Evolutionary conservation across 2,329 filamentous ascomycete species (phyloP), one percentile per base, ranked within the genome.

Genomic region (Botryotinia narcissicola): DNA sequence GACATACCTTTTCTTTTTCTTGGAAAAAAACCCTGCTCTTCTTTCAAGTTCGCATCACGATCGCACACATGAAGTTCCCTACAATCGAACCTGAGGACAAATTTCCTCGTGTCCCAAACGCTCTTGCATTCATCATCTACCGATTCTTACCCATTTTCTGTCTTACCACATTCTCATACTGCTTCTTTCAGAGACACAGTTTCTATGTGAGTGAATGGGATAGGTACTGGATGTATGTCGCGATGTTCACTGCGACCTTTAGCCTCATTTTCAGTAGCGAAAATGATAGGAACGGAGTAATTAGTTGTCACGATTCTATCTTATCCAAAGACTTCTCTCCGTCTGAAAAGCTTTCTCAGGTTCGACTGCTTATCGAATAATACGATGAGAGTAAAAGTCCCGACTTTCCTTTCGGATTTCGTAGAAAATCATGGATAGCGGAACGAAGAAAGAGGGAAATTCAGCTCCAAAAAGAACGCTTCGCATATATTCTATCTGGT

Each of bases 171-270:
- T 35, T 44, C 44, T 0, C 46, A 35, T n/a, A 8, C 29, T 48
- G 2, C 12, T n/a, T n/a, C 12, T 4, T 18, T 3, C 20, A 12
- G 1, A 48, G 29, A 37, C 4, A 66, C 20, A 35, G 40, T 2
- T 0, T 44, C 5, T 14, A 1, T n/a, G n/a, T 40, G 0, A 29
- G 18, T 29, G 14, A 0, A 0, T 14, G 35, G 25, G 10, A 63
- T 16, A 0, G 0, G 1, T 29, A 16, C 40, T n/a, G 25, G 40
- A 2, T 9, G 29, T 46, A 0, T 44, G 0, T 63, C 22, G 1
- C 0, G 48, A 14, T n/a, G n/a, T n/a, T n/a, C n/a, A n/a, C n/a
- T n/a, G n/a, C n/a, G n/a, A n/a, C n/a, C n/a, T n/a, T n/a, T n/a
- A n/a, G n/a, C n/a, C n/a, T n/a, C n/a, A n/a, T n/a, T n/a, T n/a